Evolutionary conservation across 495 filamentous ascomycete genomes (phyloP).

Genomic region (Oidiodendron maius): DNA sequence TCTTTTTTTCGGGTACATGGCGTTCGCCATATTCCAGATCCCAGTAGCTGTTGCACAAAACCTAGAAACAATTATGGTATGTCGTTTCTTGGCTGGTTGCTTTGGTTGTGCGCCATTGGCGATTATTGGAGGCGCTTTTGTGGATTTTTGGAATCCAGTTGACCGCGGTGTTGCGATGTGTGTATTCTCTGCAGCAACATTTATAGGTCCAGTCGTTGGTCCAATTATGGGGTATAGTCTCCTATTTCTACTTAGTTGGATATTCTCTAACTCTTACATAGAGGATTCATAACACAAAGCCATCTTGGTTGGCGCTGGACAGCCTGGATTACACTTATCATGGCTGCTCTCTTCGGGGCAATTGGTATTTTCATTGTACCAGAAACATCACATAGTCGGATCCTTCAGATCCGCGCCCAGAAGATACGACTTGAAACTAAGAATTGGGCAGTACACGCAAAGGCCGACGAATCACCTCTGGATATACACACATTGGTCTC

Average conservation of each 20-base stretch:
- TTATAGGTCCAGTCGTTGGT: conserved; percentile 67
- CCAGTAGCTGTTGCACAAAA: conserved; percentile 56
- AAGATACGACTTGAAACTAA: conserved; percentile 38
- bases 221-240: conserved; percentile 58
- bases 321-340: conserved; percentile 58
- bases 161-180: conserved; percentile 80
- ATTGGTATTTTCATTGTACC: conserved; percentile 29
- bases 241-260: conserved; percentile 41
- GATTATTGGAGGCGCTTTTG: conserved; percentile 65
- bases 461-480: conserved; percentile 10
- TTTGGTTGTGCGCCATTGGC: conserved; percentile 62
- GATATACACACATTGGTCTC: conserved; percentile 11
- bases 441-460: conserved; percentile 19
- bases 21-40: conserved; percentile 58
- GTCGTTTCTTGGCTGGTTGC: conserved; percentile 56
- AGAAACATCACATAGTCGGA: conserved; percentile 53
- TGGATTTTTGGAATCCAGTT: conserved; percentile 70
- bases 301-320: conserved; percentile 63
- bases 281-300: conserved; percentile 60
- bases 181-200: conserved; percentile 71
- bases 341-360: conserved; percentile 32
- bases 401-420: conserved; percentile 52
- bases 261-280: conserved; percentile 50
- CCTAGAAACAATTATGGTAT: conserved; percentile 54
- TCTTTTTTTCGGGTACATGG: conserved; percentile 49